Conservation (phyloP, 2,329 filamentous ascomycete genomes). For the Herpotrichia juniperi region DNA sequence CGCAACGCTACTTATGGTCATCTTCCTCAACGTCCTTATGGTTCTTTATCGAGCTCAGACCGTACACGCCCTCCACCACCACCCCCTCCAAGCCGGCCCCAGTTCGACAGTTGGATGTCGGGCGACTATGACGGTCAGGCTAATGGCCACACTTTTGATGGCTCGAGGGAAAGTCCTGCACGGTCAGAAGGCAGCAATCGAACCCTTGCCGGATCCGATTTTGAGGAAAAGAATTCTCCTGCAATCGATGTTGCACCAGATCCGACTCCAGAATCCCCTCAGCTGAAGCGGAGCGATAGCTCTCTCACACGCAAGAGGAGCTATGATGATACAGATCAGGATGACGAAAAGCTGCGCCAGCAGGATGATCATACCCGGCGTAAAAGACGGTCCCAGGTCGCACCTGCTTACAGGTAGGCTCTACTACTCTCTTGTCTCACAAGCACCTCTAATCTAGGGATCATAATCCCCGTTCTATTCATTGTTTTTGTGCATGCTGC, state of each 20-base stretch:
- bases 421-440: background rate
- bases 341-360: slow-evolving; percentile 37
- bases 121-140: slow-evolving; percentile 28
- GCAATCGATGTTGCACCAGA: slow-evolving; percentile 13
- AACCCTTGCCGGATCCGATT: slow-evolving; percentile 43
- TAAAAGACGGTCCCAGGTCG: slow-evolving; percentile 43
- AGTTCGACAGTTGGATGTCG: slow-evolving; percentile 19
- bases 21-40: slow-evolving; percentile 29
- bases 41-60: slow-evolving; percentile 27
- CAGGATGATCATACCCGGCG: slow-evolving; percentile 44
- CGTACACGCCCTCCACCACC: slow-evolving; percentile 28
- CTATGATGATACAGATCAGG: slow-evolving; percentile 42
- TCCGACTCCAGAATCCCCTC: slow-evolving; percentile 12
- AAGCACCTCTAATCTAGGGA: background rate
- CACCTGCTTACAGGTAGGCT: slow-evolving; percentile 41
- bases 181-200: slow-evolving; percentile 42
- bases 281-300: slow-evolving; percentile 37
- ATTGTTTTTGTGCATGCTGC: background rate
- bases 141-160: slow-evolving; percentile 23
- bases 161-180: slow-evolving; percentile 34
- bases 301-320: slow-evolving; percentile 43
- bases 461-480: background rate
- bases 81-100: slow-evolving; percentile 19
- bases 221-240: slow-evolving; percentile 32
- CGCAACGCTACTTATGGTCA: slow-evolving; percentile 16